phyloP scores from a whole-genome alignment of 1,284 basidiomycete genomes.

The Singerocomus rubriflavus region DNA sequence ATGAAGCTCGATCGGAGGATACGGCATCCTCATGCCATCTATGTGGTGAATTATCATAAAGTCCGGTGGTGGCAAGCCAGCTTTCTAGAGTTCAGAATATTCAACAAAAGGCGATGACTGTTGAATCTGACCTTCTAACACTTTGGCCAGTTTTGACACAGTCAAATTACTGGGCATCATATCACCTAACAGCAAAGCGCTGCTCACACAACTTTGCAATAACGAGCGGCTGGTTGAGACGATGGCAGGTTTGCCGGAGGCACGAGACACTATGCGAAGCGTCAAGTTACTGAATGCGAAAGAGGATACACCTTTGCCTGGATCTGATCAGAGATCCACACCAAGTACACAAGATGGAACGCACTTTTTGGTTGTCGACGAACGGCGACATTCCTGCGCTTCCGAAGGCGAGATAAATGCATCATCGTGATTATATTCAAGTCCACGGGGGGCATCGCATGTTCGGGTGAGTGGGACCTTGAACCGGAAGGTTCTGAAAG shows the following conservation, averaged over 20 bases:
- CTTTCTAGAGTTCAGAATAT: slow-evolving; percentile 31
- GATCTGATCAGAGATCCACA: slow-evolving; percentile 11
- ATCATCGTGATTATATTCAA: slow-evolving; percentile 40
- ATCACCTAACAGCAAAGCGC: slow-evolving; percentile 2
- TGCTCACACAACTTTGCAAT: slow-evolving; percentile 13
- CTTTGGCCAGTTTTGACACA: slow-evolving; percentile 43
- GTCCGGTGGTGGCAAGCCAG: slow-evolving; percentile 61
- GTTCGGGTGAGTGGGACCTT: slow-evolving; percentile 53
- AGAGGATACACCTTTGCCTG: slow-evolving; percentile 9
- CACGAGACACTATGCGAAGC: slow-evolving; percentile 45
- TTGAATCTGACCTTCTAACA: slow-evolving; percentile 55
- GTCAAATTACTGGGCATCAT: slow-evolving; percentile 31
- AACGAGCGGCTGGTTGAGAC: slow-evolving; percentile 43
- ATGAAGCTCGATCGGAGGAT: slow-evolving; percentile 56
- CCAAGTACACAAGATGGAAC: slow-evolving; percentile 3
- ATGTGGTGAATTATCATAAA: slow-evolving; percentile 70
- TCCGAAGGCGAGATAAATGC: slow-evolving; percentile 16
- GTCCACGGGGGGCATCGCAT: slow-evolving; percentile 25
- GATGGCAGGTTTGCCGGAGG: slow-evolving; percentile 50
- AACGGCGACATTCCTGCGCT: slow-evolving; percentile 27
- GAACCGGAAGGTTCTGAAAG: slow-evolving; percentile 65
- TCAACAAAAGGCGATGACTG: background rate
- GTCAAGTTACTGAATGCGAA: slow-evolving; percentile 28
- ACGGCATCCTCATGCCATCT: slow-evolving; percentile 35
- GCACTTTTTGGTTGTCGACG: slow-evolving; percentile 24